Evolutionary conservation across 768 basidiomycete species (phyloP).

Genomic region (Russula lepida): DNA sequence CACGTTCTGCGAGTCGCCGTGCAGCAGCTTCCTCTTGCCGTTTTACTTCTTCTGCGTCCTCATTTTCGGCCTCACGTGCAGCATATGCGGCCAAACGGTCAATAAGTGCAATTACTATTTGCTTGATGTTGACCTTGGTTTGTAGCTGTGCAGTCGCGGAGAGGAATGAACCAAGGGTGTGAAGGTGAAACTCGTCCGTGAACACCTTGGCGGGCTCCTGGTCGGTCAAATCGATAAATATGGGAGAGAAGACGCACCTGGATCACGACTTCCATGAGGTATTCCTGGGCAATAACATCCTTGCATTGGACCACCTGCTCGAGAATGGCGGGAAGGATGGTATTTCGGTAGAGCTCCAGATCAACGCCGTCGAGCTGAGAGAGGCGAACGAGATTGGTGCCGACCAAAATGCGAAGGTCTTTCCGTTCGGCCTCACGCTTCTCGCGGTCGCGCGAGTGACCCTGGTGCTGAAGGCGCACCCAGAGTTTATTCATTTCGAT

Average conservation of each 20-base stretch:
- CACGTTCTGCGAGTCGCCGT: constrained; percentile 76
- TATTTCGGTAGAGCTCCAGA: constrained; percentile 78
- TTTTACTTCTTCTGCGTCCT: constrained; percentile 91
- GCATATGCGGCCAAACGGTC: constrained; percentile 94
- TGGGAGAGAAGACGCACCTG: constrained; percentile 47
- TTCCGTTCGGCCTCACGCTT: constrained; percentile 95
- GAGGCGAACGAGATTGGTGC: constrained; percentile 93
- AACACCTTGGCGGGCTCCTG: constrained; percentile 61
- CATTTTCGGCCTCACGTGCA: constrained; percentile 93
- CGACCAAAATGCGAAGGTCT: constrained; percentile 92
- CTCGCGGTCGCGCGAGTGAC: constrained; percentile 93
- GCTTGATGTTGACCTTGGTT: constrained; percentile 97
- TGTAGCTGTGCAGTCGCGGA: constrained; percentile 94
- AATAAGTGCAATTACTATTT: constrained; percentile 95
- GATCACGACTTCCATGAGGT: constrained; percentile 99
- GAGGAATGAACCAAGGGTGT: constrained; percentile 92
- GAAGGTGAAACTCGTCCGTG: constrained; percentile 96
- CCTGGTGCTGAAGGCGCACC: constrained; percentile 97
- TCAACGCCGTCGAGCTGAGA: constrained; percentile 96
- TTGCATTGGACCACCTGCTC: constrained; percentile 99
- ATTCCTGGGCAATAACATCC: constrained; percentile 98
- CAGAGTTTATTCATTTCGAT: constrained; percentile 99
- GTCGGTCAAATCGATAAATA: not conserved
- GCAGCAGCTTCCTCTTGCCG: constrained; percentile 91
- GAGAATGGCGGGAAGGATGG: constrained; percentile 84